phyloP scores from a whole-genome alignment of 306 rosid genomes.

The Leucaena leucocephala region DNA sequence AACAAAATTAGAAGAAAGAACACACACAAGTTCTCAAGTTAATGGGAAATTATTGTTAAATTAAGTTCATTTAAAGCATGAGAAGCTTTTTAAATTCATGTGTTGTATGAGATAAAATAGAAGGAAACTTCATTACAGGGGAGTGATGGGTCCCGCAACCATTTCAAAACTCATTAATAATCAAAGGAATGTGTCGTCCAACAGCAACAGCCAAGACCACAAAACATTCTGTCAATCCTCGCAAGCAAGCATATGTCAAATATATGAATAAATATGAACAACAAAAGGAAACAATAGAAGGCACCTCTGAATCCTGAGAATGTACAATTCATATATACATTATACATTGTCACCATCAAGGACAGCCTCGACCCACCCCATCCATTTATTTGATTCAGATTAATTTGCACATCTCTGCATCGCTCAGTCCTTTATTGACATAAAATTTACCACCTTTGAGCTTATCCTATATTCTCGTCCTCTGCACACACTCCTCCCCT shows the following conservation, averaged over 20 bases:
- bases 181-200: no score
- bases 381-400: constrained; percentile 3
- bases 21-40: neutral
- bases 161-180: no score
- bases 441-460: neutral
- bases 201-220: neutral
- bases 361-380: constrained; percentile 37
- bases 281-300: no score
- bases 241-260: no score
- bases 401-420: neutral
- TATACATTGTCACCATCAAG: constrained; percentile 20
- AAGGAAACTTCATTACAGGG: neutral
- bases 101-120: neutral
- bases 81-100: no score
- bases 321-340: neutral
- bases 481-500: neutral
- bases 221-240: constrained; percentile 22
- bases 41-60: neutral
- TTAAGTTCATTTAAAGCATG: no score
- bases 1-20: neutral
- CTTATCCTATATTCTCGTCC: neutral
- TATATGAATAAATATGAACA: no score
- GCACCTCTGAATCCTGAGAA: no score
- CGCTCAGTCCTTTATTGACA: neutral
- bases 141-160: neutral